Conservation (phyloP, 2,329 filamentous ascomycete species). For the Epichloe uncinata region DNA sequence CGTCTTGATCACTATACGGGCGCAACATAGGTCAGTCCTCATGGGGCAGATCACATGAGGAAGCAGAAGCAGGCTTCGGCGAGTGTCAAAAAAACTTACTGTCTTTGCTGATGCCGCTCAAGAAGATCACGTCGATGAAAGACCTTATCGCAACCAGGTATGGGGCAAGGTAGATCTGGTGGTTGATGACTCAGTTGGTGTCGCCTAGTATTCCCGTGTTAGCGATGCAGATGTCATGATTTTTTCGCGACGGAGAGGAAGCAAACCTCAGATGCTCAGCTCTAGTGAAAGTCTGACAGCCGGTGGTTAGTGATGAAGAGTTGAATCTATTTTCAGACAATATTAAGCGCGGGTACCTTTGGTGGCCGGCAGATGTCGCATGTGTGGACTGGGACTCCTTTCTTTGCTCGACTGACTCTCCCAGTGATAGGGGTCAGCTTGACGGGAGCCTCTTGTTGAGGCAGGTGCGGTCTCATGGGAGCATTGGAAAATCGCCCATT, state of each 20-base stretch:
- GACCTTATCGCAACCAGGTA: constrained; percentile 39
- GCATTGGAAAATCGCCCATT: constrained; percentile 14
- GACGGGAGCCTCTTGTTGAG: constrained; percentile 26
- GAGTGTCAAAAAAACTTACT: constrained; percentile 15
- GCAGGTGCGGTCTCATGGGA: constrained; percentile 28
- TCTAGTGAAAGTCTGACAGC: constrained; percentile 42
- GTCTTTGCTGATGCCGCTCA: constrained; percentile 36
- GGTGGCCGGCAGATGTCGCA: constrained; percentile 38
- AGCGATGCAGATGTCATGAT: constrained; percentile 9
- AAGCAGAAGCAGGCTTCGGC: neutral
- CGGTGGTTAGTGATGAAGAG: neutral
- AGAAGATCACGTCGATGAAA: constrained; percentile 48
- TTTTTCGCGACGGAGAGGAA: constrained; percentile 6
- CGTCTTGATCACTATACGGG: constrained; percentile 12
- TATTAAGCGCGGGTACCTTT: constrained; percentile 27
- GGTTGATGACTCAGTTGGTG: constrained; percentile 47
- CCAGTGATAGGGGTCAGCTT: constrained; percentile 44
- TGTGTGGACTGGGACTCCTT: constrained; percentile 43
- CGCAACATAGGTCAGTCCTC: neutral
- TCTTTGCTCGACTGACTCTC: constrained; percentile 44
- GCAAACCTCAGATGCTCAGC: constrained; percentile 48
- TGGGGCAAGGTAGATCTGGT: constrained; percentile 36
- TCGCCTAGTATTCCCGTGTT: constrained; percentile 28
- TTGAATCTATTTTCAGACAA: neutral
- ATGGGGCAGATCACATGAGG: too few relatives aligned